These are phyloP conservation scores for Suhomyces maxii DNA, from an alignment of 1,139 yeast genomes.

Conservation along the genomic window DNA sequence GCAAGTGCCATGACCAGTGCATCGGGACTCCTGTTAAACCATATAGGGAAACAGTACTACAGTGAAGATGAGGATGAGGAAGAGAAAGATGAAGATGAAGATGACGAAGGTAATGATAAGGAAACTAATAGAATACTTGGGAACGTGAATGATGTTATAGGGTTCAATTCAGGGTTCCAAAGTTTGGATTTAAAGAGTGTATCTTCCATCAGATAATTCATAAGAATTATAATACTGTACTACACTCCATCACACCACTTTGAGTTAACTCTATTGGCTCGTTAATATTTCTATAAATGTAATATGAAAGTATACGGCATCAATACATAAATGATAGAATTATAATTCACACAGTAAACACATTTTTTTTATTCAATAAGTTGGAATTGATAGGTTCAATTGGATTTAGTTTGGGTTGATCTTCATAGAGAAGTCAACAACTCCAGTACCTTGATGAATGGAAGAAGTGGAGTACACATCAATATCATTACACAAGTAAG, in stretches of 20 bases:
- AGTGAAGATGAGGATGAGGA: constrained; percentile 13
- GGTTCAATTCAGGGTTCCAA: constrained; percentile 47
- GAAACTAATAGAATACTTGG: constrained; percentile 29
- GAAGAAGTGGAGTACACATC: constrained; percentile 91
- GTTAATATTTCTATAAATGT: not conserved
- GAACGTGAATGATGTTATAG: constrained; percentile 43
- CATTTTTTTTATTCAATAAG: not conserved
- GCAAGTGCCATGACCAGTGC: constrained; percentile 18
- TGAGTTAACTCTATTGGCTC: not conserved
- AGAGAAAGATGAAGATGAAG: constrained; percentile 9
- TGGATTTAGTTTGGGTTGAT: constrained; percentile 39
- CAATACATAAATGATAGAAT: too few species aligned
- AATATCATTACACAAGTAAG: constrained; percentile 72
- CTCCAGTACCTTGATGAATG: constrained; percentile 87
- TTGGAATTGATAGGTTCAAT: too few species aligned
- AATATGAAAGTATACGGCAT: too few species aligned
- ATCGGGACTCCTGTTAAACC: constrained; percentile 34
- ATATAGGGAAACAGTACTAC: constrained; percentile 13
- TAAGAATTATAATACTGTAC: not conserved
- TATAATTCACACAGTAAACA: too few species aligned
- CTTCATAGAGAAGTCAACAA: constrained; percentile 83
- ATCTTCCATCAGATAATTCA: constrained; percentile 36
- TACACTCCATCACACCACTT: too few species aligned
- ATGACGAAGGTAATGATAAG: constrained; percentile 15
- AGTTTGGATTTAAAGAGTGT: constrained; percentile 39